Conservation (phyloP, 2,329 filamentous ascomycete species). For the Xylaria sp. region DNA sequence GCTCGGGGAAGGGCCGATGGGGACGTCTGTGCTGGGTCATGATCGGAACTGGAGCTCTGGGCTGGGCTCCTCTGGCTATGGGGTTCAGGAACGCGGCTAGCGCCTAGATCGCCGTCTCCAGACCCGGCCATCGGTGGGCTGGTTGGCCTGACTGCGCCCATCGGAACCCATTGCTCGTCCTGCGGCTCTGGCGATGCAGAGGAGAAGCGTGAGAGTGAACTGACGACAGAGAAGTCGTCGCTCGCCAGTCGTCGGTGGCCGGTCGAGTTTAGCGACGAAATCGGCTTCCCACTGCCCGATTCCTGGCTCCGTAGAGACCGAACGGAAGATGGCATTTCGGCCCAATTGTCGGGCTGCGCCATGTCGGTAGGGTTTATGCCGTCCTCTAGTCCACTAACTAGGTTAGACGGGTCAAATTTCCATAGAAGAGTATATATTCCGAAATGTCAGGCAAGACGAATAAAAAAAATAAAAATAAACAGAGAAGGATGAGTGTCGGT, state of each 20-base stretch:
- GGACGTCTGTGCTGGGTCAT: background rate
- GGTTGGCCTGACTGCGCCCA: background rate
- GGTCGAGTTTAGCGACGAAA: slow-evolving; percentile 4
- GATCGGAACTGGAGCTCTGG: background rate
- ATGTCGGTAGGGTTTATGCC: slow-evolving; percentile 5
- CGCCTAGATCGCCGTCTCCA: slow-evolving; percentile 12
- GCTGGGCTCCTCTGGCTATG: background rate
- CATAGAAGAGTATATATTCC: background rate
- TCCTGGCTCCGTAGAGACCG: slow-evolving; percentile 7
- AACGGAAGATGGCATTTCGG: background rate
- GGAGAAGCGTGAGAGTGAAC: slow-evolving; percentile 6
- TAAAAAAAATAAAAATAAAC: background rate
- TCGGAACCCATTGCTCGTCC: slow-evolving; percentile 9
- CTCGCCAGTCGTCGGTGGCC: slow-evolving; percentile 10
- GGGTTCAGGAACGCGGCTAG: slow-evolving; percentile 4
- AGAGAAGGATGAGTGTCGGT: background rate
- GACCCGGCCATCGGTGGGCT: slow-evolving; percentile 5
- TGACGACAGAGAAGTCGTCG: slow-evolving; percentile 17
- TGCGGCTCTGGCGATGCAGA: slow-evolving; percentile 16
- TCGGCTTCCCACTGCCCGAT: slow-evolving; percentile 3
- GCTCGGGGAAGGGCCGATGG: slow-evolving; percentile 9
- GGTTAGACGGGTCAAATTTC: background rate
- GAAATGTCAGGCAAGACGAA: background rate
- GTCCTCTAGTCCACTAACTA: background rate
- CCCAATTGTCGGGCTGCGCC: slow-evolving; percentile 7